These are phyloP conservation scores for Vigna nakashimae DNA, from an alignment of 306 rosid species.

Conservation along the genomic window DNA sequence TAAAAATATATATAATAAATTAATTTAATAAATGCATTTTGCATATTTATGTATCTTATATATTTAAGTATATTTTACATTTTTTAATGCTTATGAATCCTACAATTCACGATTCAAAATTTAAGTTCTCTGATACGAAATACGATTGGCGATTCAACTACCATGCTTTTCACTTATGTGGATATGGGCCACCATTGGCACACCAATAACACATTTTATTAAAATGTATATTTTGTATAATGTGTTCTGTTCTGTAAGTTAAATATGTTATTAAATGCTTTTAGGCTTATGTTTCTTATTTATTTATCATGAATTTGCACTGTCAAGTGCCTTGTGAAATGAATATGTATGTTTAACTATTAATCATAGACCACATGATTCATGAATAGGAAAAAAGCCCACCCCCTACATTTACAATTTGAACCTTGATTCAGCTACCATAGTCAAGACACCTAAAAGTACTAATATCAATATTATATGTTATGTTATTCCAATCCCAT, in stretches of 20 bases:
- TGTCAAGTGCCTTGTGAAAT: not conserved
- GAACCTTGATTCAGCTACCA: not conserved
- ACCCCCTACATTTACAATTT: not conserved
- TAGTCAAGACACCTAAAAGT: not conserved
- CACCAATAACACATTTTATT: not conserved
- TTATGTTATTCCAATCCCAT: conserved; percentile 17
- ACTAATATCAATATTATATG: not conserved
- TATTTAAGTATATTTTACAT: too few relatives aligned
- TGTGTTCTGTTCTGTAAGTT: not conserved
- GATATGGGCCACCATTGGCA: not conserved
- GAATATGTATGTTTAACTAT: not conserved
- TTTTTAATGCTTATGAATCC: too few relatives aligned
- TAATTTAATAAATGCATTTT: too few relatives aligned
- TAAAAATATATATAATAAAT: too few relatives aligned
- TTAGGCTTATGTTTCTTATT: too few relatives aligned
- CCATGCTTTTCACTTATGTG: too few relatives aligned
- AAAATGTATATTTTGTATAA: too few relatives aligned
- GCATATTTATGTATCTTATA: too few relatives aligned
- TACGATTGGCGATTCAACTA: not conserved
- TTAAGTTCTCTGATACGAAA: too few relatives aligned
- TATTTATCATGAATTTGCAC: too few relatives aligned
- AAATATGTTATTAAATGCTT: not conserved
- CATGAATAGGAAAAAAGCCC: not conserved
- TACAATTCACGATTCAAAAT: too few relatives aligned
- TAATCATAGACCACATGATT: too few relatives aligned